A percentile compares a stretch with the other conserved stretches of the same genome.
These are phyloP conservation scores for Gloeophyllum trabeum DNA, from an alignment of 768 basidiomycete genomes.

Conservation along the genomic window DNA sequence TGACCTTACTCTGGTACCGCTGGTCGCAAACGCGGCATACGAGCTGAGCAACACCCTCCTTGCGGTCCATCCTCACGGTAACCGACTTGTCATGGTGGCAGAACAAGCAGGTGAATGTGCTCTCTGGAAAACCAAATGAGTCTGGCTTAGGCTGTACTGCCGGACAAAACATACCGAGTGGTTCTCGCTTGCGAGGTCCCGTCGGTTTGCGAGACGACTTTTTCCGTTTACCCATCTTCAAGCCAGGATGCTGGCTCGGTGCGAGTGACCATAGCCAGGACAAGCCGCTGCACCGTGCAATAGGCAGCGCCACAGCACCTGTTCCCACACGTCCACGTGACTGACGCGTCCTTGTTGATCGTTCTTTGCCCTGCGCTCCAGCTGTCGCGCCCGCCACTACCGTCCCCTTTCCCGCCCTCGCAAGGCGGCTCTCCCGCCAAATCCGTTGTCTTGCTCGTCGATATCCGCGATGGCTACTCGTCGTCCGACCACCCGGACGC, in stretches of 20 bases:
- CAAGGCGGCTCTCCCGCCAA: too few relatives aligned
- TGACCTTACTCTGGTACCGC: conserved; percentile 78
- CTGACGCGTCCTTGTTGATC: neutral
- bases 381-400: too few relatives aligned
- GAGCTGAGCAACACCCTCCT: conserved; percentile 73
- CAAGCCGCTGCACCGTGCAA: neutral
- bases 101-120: conserved; percentile 77
- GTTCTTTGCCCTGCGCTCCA: too few relatives aligned
- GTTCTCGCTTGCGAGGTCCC: conserved; percentile 52
- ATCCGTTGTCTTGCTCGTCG: too few relatives aligned
- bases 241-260: too few relatives aligned
- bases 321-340: neutral
- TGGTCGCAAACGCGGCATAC: conserved; percentile 82
- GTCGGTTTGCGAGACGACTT: conserved; percentile 79
- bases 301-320: neutral
- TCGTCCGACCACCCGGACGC: conserved; percentile 42
- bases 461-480: conserved; percentile 46
- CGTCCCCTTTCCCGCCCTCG: too few relatives aligned
- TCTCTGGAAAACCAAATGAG: conserved; percentile 34
- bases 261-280: too few relatives aligned
- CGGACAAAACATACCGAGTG: conserved; percentile 45
- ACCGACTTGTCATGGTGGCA: conserved; percentile 89
- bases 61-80: conserved; percentile 74
- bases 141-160: conserved; percentile 2
- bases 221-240: conserved; percentile 78